Conservation (phyloP, 2,329 filamentous ascomycete species). For the Cercospora zeina region DNA sequence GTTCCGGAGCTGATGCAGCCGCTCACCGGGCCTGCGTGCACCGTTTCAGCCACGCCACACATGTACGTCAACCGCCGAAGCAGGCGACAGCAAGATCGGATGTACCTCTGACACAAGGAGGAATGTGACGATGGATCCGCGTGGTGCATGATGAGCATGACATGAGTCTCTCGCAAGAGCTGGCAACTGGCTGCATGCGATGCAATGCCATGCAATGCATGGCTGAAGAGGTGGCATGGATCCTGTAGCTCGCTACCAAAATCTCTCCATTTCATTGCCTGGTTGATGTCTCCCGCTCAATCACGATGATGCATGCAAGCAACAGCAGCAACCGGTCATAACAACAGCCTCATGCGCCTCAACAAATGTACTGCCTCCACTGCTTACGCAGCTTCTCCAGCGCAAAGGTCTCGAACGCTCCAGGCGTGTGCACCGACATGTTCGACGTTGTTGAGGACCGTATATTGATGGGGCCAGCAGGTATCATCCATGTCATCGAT, state of each 20-base stretch:
- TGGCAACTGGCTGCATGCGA: background rate
- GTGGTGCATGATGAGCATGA: background rate
- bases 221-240: background rate
- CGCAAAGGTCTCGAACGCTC: constrained; percentile 16
- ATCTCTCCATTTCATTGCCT: background rate
- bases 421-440: constrained; percentile 5
- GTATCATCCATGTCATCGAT: constrained; percentile 9
- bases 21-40: background rate
- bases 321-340: background rate
- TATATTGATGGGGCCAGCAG: background rate
- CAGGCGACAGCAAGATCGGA: background rate
- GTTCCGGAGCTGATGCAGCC: background rate
- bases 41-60: background rate
- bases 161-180: background rate
- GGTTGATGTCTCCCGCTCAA: background rate
- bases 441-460: background rate
- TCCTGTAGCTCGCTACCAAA: background rate
- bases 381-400: constrained; percentile 18
- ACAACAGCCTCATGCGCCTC: background rate
- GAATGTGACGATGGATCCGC: background rate
- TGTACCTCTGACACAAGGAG: background rate
- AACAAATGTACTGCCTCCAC: constrained; percentile 15
- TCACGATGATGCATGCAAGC: background rate
- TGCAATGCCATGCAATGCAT: background rate
- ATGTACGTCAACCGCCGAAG: background rate